phyloP scores from a whole-genome alignment of 345 rosid species.

The Barbarea vulgaris region DNA sequence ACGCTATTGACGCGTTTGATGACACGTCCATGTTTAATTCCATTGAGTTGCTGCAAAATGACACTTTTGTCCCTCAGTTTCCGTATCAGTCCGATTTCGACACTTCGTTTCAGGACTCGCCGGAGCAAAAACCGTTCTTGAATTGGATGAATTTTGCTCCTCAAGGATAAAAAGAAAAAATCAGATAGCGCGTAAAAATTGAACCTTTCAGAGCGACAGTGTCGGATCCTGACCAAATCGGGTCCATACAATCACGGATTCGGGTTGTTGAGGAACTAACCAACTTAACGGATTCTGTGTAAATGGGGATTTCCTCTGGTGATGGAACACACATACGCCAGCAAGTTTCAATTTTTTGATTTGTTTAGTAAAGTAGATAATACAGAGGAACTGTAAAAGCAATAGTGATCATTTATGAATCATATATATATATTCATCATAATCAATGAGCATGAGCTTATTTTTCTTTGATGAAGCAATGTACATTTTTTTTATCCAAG shows the following conservation, averaged over 20 bases:
- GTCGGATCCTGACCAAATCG: slow-evolving; percentile 47
- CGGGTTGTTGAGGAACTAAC: slow-evolving; percentile 45
- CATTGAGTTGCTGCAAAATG: slow-evolving; percentile 50
- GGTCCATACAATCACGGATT: slow-evolving; percentile 39
- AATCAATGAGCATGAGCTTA: slow-evolving; percentile 34
- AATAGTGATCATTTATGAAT: slow-evolving; percentile 9
- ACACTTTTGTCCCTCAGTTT: slow-evolving; percentile 50
- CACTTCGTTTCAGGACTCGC: slow-evolving; percentile 16
- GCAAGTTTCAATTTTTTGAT: slow-evolving; percentile 22
- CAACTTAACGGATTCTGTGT: slow-evolving; percentile 37
- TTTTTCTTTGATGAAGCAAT: slow-evolving; percentile 35
- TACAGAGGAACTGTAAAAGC: slow-evolving; percentile 24
- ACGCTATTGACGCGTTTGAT: slow-evolving; percentile 37
- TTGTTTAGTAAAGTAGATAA: background rate
- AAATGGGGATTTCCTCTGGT: background rate
- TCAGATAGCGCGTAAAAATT: background rate
- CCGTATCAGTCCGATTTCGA: slow-evolving; percentile 43
- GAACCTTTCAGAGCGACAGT: slow-evolving; percentile 6
- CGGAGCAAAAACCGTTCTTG: slow-evolving; percentile 32
- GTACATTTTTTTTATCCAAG: slow-evolving; percentile 40
- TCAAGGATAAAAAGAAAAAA: background rate
- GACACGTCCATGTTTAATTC: slow-evolving; percentile 43
- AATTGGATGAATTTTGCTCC: slow-evolving; percentile 33
- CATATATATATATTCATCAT: slow-evolving; percentile 35
- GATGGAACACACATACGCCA: background rate